Base-by-base conservation (phyloP, 768 basidiomycete genomes). In the Sarcomyxa edulis region DNA sequence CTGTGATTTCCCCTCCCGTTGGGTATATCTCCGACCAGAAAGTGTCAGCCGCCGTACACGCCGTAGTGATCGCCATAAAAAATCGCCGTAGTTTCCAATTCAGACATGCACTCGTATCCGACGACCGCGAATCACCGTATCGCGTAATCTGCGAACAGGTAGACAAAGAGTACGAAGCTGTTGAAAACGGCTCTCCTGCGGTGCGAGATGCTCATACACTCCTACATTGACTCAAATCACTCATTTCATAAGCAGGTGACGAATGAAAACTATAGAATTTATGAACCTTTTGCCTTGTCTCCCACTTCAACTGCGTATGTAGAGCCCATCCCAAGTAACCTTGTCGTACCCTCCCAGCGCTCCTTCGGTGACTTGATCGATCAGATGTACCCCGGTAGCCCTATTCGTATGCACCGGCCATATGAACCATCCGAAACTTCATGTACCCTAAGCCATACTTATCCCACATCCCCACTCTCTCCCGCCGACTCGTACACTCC, bases 281-380 rank as follows among this genome's bases (percentile, higher is more conserved):
- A 33, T 5, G 32, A 20, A 5, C 16, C 16, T 10, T 15, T 33
- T 18, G 14, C n/a, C 19, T 15, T 4, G 12, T 20, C n/a, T 5
- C 27, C 21, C 23, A 23, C 15, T 19, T 9, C 20, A 19, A 19
- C 8, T 24, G 28, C 38, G 38, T 21, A 31, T 10, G n/a, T n/a
- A n/a, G 38, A 30, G 19, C 20, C 11, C n/a, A 31, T 39, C 7
- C 38, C 38, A 21, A 28, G 29, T 6, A 28, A 39, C 29, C 38
- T 43, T 18, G 26, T 34, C 12, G 37, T 44, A n/a, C 43, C 43
- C 9, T 44, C 43, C 10, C 37, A 44, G 18, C 43, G 34, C 3
- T 32, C 43, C 11, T 16, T 27, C 22, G 16, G 26, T 22, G 35
- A 39, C 32, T 37, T 29, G 14, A 19, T 16, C n/a, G 19, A 26